phyloP scores from a whole-genome alignment of 1,284 basidiomycete genomes.

The Agaricales sp. region DNA sequence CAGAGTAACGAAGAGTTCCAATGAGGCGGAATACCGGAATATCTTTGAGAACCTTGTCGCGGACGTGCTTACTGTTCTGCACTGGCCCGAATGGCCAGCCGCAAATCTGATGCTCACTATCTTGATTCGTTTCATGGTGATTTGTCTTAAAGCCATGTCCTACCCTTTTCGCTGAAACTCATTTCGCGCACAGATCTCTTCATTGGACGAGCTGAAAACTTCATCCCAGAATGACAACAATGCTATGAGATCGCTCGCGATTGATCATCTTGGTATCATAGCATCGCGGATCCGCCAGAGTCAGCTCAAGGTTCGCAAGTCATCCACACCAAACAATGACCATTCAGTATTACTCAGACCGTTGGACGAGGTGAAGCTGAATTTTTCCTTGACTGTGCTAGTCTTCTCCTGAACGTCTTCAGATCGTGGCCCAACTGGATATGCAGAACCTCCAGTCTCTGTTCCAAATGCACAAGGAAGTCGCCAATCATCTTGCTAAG shows the following conservation, averaged over 20 bases:
- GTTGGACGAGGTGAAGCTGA: conserved; percentile 53
- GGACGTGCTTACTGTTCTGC: conserved; percentile 83
- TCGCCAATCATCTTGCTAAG: conserved; percentile 56
- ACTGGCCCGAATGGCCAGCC: conserved; percentile 96
- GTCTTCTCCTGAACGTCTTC: background rate
- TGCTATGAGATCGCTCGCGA: conserved; percentile 76
- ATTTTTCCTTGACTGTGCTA: background rate
- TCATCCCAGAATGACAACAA: conserved; percentile 58
- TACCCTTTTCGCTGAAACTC: too few relatives aligned
- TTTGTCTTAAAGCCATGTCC: conserved; percentile 11
- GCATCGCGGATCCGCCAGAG: conserved; percentile 70
- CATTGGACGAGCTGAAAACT: conserved; percentile 74
- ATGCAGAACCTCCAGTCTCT: conserved; percentile 46
- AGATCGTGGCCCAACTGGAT: conserved; percentile 34
- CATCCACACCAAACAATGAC: conserved; percentile 12
- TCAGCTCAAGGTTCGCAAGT: conserved; percentile 36
- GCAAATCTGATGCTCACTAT: conserved; percentile 75
- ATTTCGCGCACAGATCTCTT: conserved; percentile 57
- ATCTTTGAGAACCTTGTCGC: conserved; percentile 14
- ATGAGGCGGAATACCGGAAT: conserved; percentile 33
- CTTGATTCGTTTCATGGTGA: conserved; percentile 76
- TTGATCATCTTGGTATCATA: conserved; percentile 91
- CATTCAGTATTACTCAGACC: conserved; percentile 33
- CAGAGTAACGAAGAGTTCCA: conserved; percentile 78
- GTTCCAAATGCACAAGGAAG: conserved; percentile 47